Evolutionary conservation across 2,329 filamentous ascomycete species (phyloP), one percentile per base, ranked within the genome.

Genomic region (Pezicula neosporulosa): DNA sequence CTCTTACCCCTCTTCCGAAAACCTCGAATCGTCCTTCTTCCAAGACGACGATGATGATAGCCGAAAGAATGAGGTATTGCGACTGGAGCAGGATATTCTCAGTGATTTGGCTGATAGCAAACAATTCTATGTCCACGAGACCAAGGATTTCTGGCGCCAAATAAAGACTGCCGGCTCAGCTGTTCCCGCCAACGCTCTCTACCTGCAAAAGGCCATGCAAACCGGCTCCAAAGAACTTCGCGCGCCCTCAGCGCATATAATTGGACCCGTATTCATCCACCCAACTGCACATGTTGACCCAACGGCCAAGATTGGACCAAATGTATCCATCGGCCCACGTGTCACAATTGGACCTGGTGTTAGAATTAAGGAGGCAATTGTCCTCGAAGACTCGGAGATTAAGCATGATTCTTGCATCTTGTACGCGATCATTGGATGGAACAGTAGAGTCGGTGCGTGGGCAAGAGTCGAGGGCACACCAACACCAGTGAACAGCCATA

Each of bases 101-200:
- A 88, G 91, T 47, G 93, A 97, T 66, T 85, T 97, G 65, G 93
- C 94, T 55, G 94, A 97, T 73, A 96, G 84, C 81, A 94, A 96
- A 75, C 90, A 94, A 71, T 99, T 99, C 78, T 97, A 91, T 73
- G 94, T 97, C 30, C 89, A 96, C 70, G 94, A 99, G 77, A 97
- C 93, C 60, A 96, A 95, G 76, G 94, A 97, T 71, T 99, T 99
- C 73, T 99, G 94, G 94, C 90, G 94, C 63, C 94, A 99, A 78
- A 97, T 99, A 82, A 99, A 99, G 82, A 97, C 94, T 2, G 94
- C 94, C 54, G 94, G 94, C 54, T 97, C 93, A 6, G 94, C 94
- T 46, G 91, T 99, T 27, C 94, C 94, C 15, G 94, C 94, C 57
- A 97, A 97, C 66, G 94, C 94, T 13, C 82, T 99, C 33, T 99